Percentiles rank a stretch among this genome's conserved stretches.
phyloP scores from a whole-genome alignment of 2,329 filamentous ascomycete genomes.

The Penicillium sp. region DNA sequence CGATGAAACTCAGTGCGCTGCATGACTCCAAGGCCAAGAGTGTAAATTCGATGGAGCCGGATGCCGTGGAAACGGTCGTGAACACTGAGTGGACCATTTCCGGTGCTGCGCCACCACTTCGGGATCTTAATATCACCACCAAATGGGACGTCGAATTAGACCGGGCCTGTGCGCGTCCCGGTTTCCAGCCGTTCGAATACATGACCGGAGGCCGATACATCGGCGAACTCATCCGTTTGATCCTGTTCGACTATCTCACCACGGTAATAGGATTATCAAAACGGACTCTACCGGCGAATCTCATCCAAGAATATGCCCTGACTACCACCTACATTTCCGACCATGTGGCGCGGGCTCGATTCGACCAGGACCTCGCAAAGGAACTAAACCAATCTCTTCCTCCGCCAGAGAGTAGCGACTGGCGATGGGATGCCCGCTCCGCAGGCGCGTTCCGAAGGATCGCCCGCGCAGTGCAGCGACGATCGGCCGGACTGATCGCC shows the following conservation, averaged over 20 bases:
- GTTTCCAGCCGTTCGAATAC: slow-evolving; percentile 80
- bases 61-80: slow-evolving; percentile 66
- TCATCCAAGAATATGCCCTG: slow-evolving; percentile 61
- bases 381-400: slow-evolving; percentile 55
- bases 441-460: slow-evolving; percentile 63
- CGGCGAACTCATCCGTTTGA: slow-evolving; percentile 70
- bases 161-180: slow-evolving; percentile 63
- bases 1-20: slow-evolving; percentile 62
- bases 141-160: slow-evolving; percentile 70
- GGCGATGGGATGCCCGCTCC: slow-evolving; percentile 61
- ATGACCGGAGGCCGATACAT: slow-evolving; percentile 78
- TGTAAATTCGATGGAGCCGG: slow-evolving; percentile 47
- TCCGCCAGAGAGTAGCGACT: slow-evolving; percentile 46
- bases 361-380: slow-evolving; percentile 50
- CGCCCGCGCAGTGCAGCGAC: slow-evolving; percentile 65
- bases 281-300: slow-evolving; percentile 51
- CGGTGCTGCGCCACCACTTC: slow-evolving; percentile 66
- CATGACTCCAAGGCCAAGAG: slow-evolving; percentile 60
- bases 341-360: slow-evolving; percentile 56
- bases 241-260: slow-evolving; percentile 64
- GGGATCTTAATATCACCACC: slow-evolving; percentile 59
- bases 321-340: slow-evolving; percentile 72
- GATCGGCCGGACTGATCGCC: slow-evolving; percentile 71
- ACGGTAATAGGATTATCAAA: slow-evolving; percentile 41
- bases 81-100: slow-evolving; percentile 85